A percentile compares a stretch with the other conserved stretches of the same genome.
These are phyloP conservation scores for Corylus americana DNA, from an alignment of 306 rosid species.

Conservation along the genomic window DNA sequence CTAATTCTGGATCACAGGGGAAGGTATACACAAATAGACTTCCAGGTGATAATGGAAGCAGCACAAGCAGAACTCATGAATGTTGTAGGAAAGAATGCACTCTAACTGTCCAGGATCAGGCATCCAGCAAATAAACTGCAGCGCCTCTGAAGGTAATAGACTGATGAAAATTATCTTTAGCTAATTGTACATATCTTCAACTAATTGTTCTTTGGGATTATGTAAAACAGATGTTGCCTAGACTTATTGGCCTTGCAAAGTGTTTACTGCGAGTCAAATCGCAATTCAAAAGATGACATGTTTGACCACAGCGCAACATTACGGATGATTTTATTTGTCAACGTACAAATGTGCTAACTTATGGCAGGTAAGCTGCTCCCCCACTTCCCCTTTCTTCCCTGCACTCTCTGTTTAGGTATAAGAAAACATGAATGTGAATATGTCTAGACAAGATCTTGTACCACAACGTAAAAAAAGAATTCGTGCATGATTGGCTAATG, in stretches of 20 bases:
- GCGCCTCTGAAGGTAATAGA: conserved; percentile 24
- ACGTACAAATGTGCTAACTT: background rate
- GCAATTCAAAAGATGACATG: background rate
- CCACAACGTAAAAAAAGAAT: background rate
- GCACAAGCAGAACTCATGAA: conserved; percentile 73
- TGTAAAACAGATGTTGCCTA: conserved; percentile 26
- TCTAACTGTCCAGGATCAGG: conserved; percentile 29
- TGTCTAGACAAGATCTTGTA: background rate
- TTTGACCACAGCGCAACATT: background rate
- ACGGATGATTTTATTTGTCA: background rate
- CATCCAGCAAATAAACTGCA: conserved; percentile 14
- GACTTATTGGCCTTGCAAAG: background rate
- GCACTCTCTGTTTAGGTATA: background rate
- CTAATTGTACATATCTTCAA: background rate
- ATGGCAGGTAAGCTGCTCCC: conserved; percentile 1
- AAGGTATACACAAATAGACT: conserved; percentile 67
- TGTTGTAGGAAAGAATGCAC: conserved; percentile 49
- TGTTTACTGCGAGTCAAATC: background rate
- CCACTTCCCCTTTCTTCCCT: background rate
- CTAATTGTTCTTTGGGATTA: background rate
- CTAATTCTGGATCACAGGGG: conserved; percentile 68
- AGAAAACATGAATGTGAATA: background rate
- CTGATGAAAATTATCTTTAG: background rate
- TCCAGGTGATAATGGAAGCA: conserved; percentile 75
- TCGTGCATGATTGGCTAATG: background rate